phyloP scores from a whole-genome alignment of 2,329 filamentous ascomycete species.

The Neoarthrinium moseri region DNA sequence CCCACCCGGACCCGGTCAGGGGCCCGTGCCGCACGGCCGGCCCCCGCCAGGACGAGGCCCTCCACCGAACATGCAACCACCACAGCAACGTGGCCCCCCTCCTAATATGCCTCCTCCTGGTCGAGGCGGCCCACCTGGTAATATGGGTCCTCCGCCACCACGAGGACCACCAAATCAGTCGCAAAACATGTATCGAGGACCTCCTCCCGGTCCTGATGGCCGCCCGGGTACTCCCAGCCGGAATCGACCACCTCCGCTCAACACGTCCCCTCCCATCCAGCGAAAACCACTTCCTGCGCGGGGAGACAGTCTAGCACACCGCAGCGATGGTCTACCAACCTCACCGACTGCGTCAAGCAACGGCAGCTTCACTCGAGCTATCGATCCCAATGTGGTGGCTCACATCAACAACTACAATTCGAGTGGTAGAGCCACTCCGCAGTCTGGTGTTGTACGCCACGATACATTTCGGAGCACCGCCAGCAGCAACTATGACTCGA shows the following conservation, averaged over 20 bases:
- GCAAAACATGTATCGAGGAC: conserved; percentile 23
- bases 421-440: conserved; percentile 22
- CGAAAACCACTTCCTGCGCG: conserved; percentile 53
- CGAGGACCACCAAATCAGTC: conserved; percentile 25
- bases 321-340: conserved; percentile 33
- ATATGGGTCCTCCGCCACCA: conserved; percentile 22
- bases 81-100: conserved; percentile 1
- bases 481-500: conserved; percentile 57
- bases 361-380: conserved; percentile 38
- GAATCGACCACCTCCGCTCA: conserved; percentile 25
- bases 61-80: conserved; percentile 8
- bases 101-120: conserved; percentile 3
- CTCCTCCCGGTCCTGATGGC: conserved; percentile 18
- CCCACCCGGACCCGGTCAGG: conserved; percentile 25
- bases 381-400: conserved; percentile 49
- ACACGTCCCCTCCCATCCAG: conserved; percentile 41
- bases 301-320: conserved; percentile 32
- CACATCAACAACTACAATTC: conserved; percentile 35
- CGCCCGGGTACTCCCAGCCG: conserved; percentile 18
- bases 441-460: conserved; percentile 29
- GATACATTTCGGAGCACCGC: conserved; percentile 32
- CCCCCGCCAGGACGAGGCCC: conserved; percentile 20
- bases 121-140: conserved; percentile 13
- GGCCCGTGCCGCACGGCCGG: conserved; percentile 21
- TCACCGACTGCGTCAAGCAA: conserved; percentile 34